Percentiles rank a stretch among this genome's conserved stretches.
Evolutionary conservation across 2,329 filamentous ascomycete genomes (phyloP).

Genomic region (Macrophomina phaseolina): DNA sequence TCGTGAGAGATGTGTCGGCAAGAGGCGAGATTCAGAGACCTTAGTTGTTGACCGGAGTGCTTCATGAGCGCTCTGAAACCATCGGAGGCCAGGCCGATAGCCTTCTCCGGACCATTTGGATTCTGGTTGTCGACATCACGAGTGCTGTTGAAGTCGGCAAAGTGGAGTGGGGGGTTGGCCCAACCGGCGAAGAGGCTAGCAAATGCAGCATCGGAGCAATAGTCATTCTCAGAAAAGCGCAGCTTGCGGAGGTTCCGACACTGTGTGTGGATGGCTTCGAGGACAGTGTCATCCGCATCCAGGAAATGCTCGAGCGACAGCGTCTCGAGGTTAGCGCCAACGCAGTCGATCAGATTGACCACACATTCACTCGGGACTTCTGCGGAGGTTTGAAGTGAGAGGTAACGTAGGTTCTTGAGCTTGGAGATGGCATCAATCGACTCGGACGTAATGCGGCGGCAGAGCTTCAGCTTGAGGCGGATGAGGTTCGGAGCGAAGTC

Average conservation of each 20-base stretch:
- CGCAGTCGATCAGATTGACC: constrained; percentile 62
- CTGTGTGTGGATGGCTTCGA: constrained; percentile 71
- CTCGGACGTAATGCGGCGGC: constrained; percentile 71
- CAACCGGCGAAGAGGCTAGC: constrained; percentile 74
- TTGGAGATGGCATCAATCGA: constrained; percentile 70
- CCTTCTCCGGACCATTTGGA: constrained; percentile 64
- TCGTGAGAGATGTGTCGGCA: constrained; percentile 79
- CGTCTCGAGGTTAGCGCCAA: constrained; percentile 73
- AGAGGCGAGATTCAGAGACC: constrained; percentile 76
- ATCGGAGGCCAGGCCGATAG: constrained; percentile 74
- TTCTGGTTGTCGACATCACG: constrained; percentile 75
- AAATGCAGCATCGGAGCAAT: constrained; percentile 77
- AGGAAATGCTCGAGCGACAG: constrained; percentile 76
- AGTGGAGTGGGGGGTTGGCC: constrained; percentile 72
- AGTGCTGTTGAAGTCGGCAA: constrained; percentile 77
- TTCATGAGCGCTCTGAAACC: constrained; percentile 83
- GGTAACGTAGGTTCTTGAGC: constrained; percentile 70
- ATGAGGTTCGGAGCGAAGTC: constrained; percentile 70
- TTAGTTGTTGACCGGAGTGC: constrained; percentile 74
- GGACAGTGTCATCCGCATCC: constrained; percentile 69
- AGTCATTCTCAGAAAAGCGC: constrained; percentile 77
- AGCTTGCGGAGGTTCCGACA: constrained; percentile 76
- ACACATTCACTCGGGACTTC: constrained; percentile 64
- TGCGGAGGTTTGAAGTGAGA: constrained; percentile 72
- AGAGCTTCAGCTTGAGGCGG: constrained; percentile 81